A percentile compares a stretch with the other conserved stretches of the same genome.
These are phyloP conservation scores for Polychaeton citri DNA, from an alignment of 2,329 filamentous ascomycete species.

Conservation along the genomic window DNA sequence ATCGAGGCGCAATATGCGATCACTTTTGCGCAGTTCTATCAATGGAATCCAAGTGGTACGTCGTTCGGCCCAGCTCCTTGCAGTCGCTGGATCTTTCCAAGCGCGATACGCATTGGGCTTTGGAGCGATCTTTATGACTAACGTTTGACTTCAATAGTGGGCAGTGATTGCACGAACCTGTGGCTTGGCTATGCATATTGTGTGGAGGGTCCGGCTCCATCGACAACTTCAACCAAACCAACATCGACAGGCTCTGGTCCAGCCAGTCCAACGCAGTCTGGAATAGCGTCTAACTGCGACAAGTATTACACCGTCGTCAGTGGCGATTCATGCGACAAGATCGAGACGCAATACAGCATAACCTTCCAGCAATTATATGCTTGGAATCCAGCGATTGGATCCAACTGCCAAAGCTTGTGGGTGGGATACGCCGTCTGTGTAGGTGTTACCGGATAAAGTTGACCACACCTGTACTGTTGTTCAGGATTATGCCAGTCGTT, in stretches of 20 bases:
- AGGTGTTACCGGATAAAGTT: background rate
- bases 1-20: conserved; percentile 1
- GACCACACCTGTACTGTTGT: too few species aligned
- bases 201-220: background rate
- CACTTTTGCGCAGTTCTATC: conserved; percentile 1
- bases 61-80: background rate
- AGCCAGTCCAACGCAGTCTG: conserved; percentile 2
- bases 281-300: conserved; percentile 3
- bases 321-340: conserved; percentile 1
- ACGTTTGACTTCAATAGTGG: background rate
- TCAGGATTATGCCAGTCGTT: too few species aligned
- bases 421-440: background rate
- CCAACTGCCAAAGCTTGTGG: background rate
- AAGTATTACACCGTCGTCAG: conserved; percentile 2
- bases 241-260: background rate
- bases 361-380: conserved; percentile 2
- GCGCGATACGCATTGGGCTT: too few species aligned
- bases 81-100: background rate
- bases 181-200: background rate
- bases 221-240: too few species aligned
- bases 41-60: conserved; percentile 3
- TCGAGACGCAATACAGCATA: conserved; percentile 2
- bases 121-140: too few species aligned
- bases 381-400: conserved; percentile 5
- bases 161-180: background rate